Conservation (phyloP, 129 eudicot species). For the sunflower (Helianthus annuus) region DNA sequence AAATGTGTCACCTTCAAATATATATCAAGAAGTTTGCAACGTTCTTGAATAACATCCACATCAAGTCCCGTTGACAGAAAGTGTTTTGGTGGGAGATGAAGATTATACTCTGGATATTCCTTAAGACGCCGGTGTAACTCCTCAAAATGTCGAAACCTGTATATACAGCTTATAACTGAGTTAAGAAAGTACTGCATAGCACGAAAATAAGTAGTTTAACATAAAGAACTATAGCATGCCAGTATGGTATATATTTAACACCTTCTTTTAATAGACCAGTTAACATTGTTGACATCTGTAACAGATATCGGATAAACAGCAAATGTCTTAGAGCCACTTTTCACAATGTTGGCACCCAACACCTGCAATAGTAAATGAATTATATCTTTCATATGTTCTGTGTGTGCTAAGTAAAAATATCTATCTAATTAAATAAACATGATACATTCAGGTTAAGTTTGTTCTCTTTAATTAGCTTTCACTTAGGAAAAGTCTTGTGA, state of each 20-base stretch:
- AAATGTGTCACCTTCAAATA: slow-evolving; percentile 72
- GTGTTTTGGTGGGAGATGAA: slow-evolving; percentile 98
- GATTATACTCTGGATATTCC: slow-evolving; percentile 87
- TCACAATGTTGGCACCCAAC: slow-evolving; percentile 88
- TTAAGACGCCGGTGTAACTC: slow-evolving; percentile 94
- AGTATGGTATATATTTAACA: slow-evolving; percentile 25
- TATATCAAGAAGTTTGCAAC: slow-evolving; percentile 81
- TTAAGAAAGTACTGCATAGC: neutral
- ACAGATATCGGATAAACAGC: slow-evolving; percentile 93
- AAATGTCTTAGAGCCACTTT: slow-evolving; percentile 80
- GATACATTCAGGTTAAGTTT: slow-evolving; percentile 2
- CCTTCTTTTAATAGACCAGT: slow-evolving; percentile 99
- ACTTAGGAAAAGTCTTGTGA: neutral
- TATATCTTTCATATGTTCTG: slow-evolving; percentile 12
- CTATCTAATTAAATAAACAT: neutral
- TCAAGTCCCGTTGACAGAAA: slow-evolving; percentile 94
- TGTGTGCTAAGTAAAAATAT: neutral
- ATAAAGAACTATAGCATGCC: neutral
- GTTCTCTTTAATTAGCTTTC: neutral
- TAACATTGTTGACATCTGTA: slow-evolving; percentile 72
- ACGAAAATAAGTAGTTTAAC: slow-evolving; percentile 18
- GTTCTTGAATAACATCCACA: slow-evolving; percentile 83
- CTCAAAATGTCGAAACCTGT: slow-evolving; percentile 94
- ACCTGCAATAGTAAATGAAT: slow-evolving; percentile 61
- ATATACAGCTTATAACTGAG: slow-evolving; percentile 28